Conservation (phyloP, 164 flowering plant genomes). For the Annona cherimola region DNA sequence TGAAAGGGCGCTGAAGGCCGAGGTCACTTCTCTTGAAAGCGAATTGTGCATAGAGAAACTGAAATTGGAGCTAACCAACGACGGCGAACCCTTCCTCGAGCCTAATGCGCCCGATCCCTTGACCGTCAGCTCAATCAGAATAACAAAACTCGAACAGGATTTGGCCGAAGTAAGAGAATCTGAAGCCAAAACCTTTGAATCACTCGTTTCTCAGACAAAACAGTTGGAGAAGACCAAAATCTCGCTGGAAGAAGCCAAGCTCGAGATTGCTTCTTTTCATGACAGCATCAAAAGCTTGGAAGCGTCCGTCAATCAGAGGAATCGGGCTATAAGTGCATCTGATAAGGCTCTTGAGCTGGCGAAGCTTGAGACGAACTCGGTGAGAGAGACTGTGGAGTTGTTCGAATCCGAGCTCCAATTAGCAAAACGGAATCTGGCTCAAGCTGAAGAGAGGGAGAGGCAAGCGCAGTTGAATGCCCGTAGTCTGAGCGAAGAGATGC, state of each 20-base stretch:
- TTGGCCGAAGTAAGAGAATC: constrained; percentile 36
- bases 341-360: constrained; percentile 13
- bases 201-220: constrained; percentile 36
- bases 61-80: constrained; percentile 26
- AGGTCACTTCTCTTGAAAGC: constrained; percentile 20
- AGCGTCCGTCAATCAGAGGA: constrained; percentile 3
- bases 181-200: constrained; percentile 34
- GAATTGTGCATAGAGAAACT: constrained; percentile 16
- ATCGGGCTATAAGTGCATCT: constrained; percentile 3
- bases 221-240: constrained; percentile 56
- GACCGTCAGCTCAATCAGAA: constrained; percentile 22
- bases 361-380: constrained; percentile 6
- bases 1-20: constrained; percentile 25
- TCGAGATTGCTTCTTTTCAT: constrained; percentile 30
- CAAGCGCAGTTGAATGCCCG: constrained; percentile 21
- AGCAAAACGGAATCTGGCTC: constrained; percentile 20
- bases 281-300: constrained; percentile 25
- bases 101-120: constrained; percentile 12
- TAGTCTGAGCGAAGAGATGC: constrained; percentile 30
- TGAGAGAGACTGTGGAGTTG: constrained; percentile 18
- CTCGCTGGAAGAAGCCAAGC: constrained; percentile 54
- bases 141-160: constrained; percentile 37
- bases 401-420: constrained; percentile 39
- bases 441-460: constrained; percentile 28
- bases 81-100: constrained; percentile 20